A percentile compares a stretch with the other conserved stretches of the same genome.
Conservation (phyloP, 352 stramenopile species). For the Phytophthora ramorum region DNA sequence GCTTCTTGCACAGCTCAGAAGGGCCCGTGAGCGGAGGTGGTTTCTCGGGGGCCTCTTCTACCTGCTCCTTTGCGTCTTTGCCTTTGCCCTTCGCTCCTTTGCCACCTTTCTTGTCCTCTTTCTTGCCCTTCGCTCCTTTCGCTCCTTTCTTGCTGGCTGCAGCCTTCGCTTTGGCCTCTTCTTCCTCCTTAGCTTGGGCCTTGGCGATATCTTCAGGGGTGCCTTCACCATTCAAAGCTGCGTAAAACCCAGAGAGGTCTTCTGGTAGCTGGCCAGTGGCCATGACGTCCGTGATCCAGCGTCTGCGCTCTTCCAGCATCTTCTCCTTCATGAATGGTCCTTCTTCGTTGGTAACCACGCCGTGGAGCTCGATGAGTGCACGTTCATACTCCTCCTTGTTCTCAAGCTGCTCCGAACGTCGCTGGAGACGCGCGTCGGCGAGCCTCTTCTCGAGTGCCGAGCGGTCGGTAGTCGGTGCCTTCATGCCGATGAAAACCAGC, state of each 20-base stretch:
- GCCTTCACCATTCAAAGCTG: slow-evolving; percentile 46
- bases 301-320: slow-evolving; percentile 91
- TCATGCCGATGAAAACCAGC: slow-evolving; percentile 95
- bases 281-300: slow-evolving; percentile 94
- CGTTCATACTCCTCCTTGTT: slow-evolving; percentile 93
- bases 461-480: slow-evolving; percentile 60
- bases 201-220: slow-evolving; percentile 45
- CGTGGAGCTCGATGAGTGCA: slow-evolving; percentile 89
- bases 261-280: slow-evolving; percentile 86
- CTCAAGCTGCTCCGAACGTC: slow-evolving; percentile 91
- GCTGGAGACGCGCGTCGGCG: slow-evolving; percentile 75
- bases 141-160: slow-evolving; percentile 50
- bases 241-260: slow-evolving; percentile 92
- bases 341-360: slow-evolving; percentile 85
- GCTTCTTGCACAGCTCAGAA: slow-evolving; percentile 86
- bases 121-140: slow-evolving; percentile 54
- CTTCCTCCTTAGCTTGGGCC: slow-evolving; percentile 68
- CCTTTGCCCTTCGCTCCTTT: slow-evolving; percentile 71
- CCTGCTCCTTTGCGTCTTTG: slow-evolving; percentile 60
- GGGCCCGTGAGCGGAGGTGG: slow-evolving; percentile 86
- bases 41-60: slow-evolving; percentile 78
- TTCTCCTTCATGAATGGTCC: slow-evolving; percentile 93
- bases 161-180: slow-evolving; percentile 56
- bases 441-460: slow-evolving; percentile 81
- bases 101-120: slow-evolving; percentile 56